phyloP scores from a whole-genome alignment of 2,329 filamentous ascomycete genomes.

The Colletotrichum sp. region DNA sequence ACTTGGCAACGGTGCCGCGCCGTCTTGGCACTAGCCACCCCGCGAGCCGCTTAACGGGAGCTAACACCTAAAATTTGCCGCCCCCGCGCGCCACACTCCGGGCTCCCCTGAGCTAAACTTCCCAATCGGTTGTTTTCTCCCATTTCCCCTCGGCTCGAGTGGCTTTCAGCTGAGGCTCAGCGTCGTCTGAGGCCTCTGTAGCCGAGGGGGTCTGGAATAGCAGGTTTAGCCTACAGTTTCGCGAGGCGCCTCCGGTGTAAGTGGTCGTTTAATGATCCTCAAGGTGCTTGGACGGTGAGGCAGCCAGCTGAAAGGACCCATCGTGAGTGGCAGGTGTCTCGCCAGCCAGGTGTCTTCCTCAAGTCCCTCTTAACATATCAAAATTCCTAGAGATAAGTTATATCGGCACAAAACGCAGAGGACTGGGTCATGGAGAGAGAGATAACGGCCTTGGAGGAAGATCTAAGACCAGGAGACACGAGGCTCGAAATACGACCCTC shows the following conservation, averaged over 20 bases:
- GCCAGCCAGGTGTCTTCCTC: rapidly evolving
- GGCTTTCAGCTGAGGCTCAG: neutral
- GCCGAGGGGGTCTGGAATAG: neutral
- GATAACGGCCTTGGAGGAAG: neutral
- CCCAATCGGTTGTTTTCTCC: neutral
- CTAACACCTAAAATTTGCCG: neutral
- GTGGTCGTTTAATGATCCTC: neutral
- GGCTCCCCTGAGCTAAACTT: neutral
- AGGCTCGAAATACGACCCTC: rapidly evolving
- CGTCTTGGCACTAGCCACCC: neutral
- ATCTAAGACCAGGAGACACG: rapidly evolving
- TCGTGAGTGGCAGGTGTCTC: neutral
- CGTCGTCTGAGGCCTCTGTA: neutral
- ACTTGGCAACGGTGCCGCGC: neutral
- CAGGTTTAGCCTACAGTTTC: neutral
- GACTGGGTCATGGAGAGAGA: rapidly evolving
- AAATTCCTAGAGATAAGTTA: rapidly evolving
- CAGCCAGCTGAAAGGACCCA: neutral
- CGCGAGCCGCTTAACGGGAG: neutral
- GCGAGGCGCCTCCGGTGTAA: neutral
- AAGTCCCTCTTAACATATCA: rapidly evolving
- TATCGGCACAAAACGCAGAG: rapidly evolving
- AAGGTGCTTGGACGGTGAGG: neutral
- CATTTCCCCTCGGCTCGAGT: neutral
- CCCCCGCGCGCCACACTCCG: neutral